Evolutionary conservation across 106 monocot genomes (phyloP).

Genomic region (Vanilla planifolia): DNA sequence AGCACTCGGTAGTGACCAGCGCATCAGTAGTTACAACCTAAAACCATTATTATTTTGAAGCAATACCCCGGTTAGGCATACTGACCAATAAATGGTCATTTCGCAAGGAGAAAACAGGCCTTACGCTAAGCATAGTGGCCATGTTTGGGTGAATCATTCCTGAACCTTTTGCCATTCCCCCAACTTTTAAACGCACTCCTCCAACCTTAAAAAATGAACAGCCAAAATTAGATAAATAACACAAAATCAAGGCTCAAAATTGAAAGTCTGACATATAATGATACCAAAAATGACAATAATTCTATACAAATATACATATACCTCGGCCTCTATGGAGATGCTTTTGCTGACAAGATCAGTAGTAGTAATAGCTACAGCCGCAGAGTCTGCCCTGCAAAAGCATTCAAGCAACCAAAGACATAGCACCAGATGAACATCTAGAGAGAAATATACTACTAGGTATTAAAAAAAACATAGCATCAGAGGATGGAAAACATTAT

Average conservation of each 20-base stretch:
- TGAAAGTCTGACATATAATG: neutral
- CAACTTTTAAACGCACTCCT: constrained; percentile 59
- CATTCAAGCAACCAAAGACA: constrained; percentile 1
- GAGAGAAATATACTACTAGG: too few species aligned
- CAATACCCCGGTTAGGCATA: too few species aligned
- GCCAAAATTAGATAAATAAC: constrained; percentile 5
- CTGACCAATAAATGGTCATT: neutral
- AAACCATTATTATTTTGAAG: too few species aligned
- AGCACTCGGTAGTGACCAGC: constrained; percentile 44
- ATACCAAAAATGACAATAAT: neutral
- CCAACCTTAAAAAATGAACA: constrained; percentile 46
- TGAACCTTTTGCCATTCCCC: constrained; percentile 99
- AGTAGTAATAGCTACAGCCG: constrained; percentile 94
- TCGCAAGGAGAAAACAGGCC: constrained; percentile 6
- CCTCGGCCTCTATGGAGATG: constrained; percentile 82
- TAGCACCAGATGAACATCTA: neutral
- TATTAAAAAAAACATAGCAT: neutral
- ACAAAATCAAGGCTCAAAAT: neutral
- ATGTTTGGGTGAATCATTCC: constrained; percentile 99
- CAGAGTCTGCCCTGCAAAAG: constrained; percentile 67
- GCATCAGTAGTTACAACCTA: constrained; percentile 99
- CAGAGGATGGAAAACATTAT: neutral
- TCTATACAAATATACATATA: constrained; percentile 11
- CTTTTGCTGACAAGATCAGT: constrained; percentile 99
- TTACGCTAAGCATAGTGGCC: constrained; percentile 99